Base-by-base conservation (phyloP, 2,329 filamentous ascomycete genomes). In the Colletotrichum phormii region DNA sequence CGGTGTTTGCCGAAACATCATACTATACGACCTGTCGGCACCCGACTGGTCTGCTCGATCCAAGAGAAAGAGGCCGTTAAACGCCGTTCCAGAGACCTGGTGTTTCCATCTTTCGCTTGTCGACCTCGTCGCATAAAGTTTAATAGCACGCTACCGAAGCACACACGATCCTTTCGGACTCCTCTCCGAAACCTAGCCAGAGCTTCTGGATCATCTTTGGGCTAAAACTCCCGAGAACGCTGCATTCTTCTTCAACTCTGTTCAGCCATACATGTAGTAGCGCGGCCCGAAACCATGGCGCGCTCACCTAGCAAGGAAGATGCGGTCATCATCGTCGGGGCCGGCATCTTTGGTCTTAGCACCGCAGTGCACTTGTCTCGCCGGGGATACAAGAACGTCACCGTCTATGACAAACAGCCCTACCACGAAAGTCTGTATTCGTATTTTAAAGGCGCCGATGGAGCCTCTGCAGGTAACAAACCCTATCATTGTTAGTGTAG, bases 341-440 rank as follows among this genome's bases (percentile, higher is more conserved):
- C 75, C 18, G 79, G 79, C 24, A 77, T 78, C 11, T 81, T 80
- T 59, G 79, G 79, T 24, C 76, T 81, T 2, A 78, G 77, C 59
- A 78, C 78, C 1, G 79, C 79, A 2, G 68, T 77, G 22, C 75
- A 80, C 55, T 75, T 81, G 54, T 72, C 75, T 2, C 78, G 79
- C 60, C 77, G 83, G 12, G 87, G 86, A 4, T 89, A 88, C 76
- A 80, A 24, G 6, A 80, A 85, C 71, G 80, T 89, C 31, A 87
- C 82, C 9, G 81, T 89, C 12, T 80, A 89, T 42, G 87, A 89
- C 75, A 82, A 82, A 73, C 84, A 88, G 75, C 78, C 83, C 22
- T 80, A 86, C 42, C 80, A 84, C 13, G 67, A 82, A 42, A 79
- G 79, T 0, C 76, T 76, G 0, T 88, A 88, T 64, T 82, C 82